Evolutionary conservation across 2,329 filamentous ascomycete species (phyloP).

Genomic region (Monilinia laxa): DNA sequence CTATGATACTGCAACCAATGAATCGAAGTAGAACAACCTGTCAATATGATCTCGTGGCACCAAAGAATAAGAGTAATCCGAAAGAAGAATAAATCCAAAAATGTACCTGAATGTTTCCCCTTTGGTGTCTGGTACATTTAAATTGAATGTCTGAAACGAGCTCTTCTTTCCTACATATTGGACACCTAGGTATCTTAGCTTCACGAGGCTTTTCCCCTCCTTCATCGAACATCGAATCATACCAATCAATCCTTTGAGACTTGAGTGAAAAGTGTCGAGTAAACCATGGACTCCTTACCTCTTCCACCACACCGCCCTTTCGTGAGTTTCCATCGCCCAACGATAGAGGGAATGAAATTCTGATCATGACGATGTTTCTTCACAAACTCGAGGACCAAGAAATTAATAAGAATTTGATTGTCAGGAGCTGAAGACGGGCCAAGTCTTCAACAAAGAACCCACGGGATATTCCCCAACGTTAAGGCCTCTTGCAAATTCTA

Average conservation of each 20-base stretch:
- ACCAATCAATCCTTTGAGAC: conserved; percentile 8
- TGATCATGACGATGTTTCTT: not conserved
- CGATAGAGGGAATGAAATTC: not conserved
- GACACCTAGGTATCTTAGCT: not conserved
- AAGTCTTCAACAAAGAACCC: conserved; percentile 6
- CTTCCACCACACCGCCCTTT: conserved; percentile 9
- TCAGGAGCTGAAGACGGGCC: not conserved
- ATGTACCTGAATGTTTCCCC: not conserved
- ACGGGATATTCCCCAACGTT: conserved; percentile 10
- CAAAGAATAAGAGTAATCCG: too few species aligned
- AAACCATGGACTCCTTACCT: not conserved
- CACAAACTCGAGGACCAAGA: not conserved
- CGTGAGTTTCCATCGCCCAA: not conserved
- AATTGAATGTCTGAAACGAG: conserved; percentile 6
- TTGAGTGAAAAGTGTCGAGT: not conserved
- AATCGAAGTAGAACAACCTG: too few species aligned
- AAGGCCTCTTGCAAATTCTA: conserved; percentile 1
- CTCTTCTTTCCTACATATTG: not conserved
- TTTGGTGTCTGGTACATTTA: not conserved
- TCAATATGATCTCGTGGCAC: too few species aligned
- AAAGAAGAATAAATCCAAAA: too few species aligned
- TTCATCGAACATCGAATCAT: not conserved
- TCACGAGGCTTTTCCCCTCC: not conserved
- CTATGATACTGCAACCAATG: too few species aligned
- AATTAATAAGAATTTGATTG: not conserved